Percentiles rank a stretch among this genome's conserved stretches.
These are phyloP conservation scores for Juncus inflexus DNA, from an alignment of 176 grass and related monocot genomes.

Conservation along the genomic window DNA sequence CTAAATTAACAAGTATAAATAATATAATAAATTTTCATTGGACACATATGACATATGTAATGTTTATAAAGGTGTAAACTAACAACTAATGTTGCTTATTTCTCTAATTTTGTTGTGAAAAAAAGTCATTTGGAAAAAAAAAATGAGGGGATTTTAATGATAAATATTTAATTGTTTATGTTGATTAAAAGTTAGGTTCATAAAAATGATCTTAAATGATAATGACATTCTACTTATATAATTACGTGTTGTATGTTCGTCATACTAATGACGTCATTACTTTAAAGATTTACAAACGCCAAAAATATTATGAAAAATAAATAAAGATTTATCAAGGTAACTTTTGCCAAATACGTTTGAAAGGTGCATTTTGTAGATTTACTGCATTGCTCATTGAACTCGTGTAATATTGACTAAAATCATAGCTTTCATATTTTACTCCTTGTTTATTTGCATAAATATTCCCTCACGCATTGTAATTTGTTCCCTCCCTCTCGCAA, in stretches of 20 bases:
- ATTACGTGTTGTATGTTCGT: background rate
- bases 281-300: background rate
- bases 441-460: too few relatives aligned
- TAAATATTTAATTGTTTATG: background rate
- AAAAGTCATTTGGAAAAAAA: background rate
- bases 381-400: too few relatives aligned
- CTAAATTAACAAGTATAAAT: background rate
- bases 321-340: too few relatives aligned
- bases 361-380: too few relatives aligned
- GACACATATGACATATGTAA: background rate
- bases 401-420: too few relatives aligned
- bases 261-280: slow-evolving; percentile 14
- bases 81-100: slow-evolving; percentile 14
- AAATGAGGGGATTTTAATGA: background rate
- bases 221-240: background rate
- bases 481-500: too few relatives aligned
- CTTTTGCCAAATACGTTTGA: too few relatives aligned
- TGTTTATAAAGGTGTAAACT: slow-evolving; percentile 4
- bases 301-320: too few relatives aligned
- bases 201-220: slow-evolving; percentile 1
- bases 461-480: too few relatives aligned
- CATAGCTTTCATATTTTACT: too few relatives aligned
- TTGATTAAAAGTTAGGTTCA: slow-evolving; percentile 3
- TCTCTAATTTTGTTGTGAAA: background rate
- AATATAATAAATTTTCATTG: background rate